Evolutionary conservation across 257 asterid genomes (phyloP), one percentile per base, ranked within the genome.

Genomic region (Nicotiana tomentosiformis): DNA sequence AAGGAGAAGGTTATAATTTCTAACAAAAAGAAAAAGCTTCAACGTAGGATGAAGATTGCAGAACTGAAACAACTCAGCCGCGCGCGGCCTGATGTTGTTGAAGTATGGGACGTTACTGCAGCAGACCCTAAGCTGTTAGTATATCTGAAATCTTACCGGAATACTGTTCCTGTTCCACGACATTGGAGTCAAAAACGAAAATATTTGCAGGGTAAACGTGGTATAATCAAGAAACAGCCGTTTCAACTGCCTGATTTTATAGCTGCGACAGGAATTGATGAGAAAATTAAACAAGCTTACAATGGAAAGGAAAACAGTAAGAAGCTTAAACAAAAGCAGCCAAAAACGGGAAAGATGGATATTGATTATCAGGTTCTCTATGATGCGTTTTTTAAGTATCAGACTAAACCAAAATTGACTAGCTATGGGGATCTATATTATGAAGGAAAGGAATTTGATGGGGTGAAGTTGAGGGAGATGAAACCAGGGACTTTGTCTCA

Each of bases 61-160:
- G 98, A 95, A 78, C 84, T 95, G 84, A 95, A 95, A 85, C 98
- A 95, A 87, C 85, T 95, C 66, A 88, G 85, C 46, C 9, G 46
- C 86, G 72, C 92, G 32, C 92, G 90, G 84, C 98, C 99, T 83
- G 99, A 57, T 87, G 80, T 43, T 64, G 35, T 86, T 87, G 83
- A 96, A 98, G 98, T 96, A 23, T 96, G 99, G 99, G 99, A 96
- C 86, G 98, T 98, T 61, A 96, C 99, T 85, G 84, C 99, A 33
- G 56, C 94, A 26, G 99, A 94, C 83, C 98, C 98, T 11, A 96
- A 96, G 90, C 91, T 94, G 77, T 87, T 96, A 90, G 99, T 96
- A n/a, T 94, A 77, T 87, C 92, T 96, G 72, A 96, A 96, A 89
- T 94, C 99, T 8, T 96, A 94, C 78, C 90, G 98, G 67, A 96